phyloP scores from a whole-genome alignment of 371 early-diverging fungal genomes.

The Encephalitozoon intestinalis region DNA sequence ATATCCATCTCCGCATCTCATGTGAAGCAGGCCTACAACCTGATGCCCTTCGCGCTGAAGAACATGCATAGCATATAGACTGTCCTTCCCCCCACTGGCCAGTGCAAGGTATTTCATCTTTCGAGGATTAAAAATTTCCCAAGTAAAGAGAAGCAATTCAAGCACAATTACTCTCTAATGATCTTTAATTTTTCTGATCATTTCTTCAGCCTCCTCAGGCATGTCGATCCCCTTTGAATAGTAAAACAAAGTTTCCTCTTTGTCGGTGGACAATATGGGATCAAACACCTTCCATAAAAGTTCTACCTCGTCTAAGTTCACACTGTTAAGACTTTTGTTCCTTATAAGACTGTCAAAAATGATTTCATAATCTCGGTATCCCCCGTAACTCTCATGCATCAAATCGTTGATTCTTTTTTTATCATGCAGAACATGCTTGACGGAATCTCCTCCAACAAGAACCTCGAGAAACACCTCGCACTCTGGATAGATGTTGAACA shows the following conservation, averaged over 20 bases:
- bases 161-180: not conserved
- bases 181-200: slow-evolving; percentile 18
- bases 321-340: slow-evolving; percentile 11
- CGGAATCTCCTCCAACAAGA: not conserved
- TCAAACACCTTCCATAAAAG: slow-evolving; percentile 49
- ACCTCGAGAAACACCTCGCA: slow-evolving; percentile 31
- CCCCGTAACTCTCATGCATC: slow-evolving; percentile 18
- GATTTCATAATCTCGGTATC: slow-evolving; percentile 37
- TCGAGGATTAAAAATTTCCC: slow-evolving; percentile 7
- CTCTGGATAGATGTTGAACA: slow-evolving; percentile 30
- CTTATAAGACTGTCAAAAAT: slow-evolving; percentile 46
- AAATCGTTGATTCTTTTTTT: not conserved
- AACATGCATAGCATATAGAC: slow-evolving; percentile 85
- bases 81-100: slow-evolving; percentile 92
- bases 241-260: slow-evolving; percentile 13
- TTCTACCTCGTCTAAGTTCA: slow-evolving; percentile 30
- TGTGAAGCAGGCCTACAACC: slow-evolving; percentile 81
- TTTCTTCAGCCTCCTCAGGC: slow-evolving; percentile 24
- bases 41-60: slow-evolving; percentile 83
- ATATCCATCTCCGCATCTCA: slow-evolving; percentile 71
- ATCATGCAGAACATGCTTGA: not conserved
- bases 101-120: slow-evolving; percentile 60
- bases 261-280: not conserved
- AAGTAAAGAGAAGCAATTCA: not conserved
- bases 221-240: slow-evolving; percentile 36